Base-by-base conservation (phyloP, 1,139 yeast genomes). In the Blastobotrys petasosporus region DNA sequence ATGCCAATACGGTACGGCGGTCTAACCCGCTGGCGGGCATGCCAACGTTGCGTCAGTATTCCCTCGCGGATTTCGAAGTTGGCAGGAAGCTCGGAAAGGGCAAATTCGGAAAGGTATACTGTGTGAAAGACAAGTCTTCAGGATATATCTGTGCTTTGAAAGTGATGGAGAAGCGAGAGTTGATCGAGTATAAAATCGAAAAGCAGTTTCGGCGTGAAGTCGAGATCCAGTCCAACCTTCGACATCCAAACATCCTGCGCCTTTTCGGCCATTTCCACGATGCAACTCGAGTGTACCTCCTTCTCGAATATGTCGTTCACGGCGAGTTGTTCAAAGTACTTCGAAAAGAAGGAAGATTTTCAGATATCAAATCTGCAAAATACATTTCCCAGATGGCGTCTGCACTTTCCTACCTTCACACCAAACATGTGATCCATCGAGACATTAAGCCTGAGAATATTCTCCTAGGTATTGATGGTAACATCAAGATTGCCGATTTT, bases 391-490 rank as follows among this genome's bases (percentile, higher is more conserved):
- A 92, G 63, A 83, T 88, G 66, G 82, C 97, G 1, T 74, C 75
- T 44, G 95, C 96, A 0, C 71, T 92, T 46, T 64, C 71, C 11
- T 85, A 87, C 60, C 69, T 92, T 55, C 97, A 90, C 66, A 69
- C 76, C 38, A 83, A 82, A 57, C 78, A 82, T 54, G 81, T 90
- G 39, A 85, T 92, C 31, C 98, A 92, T 61, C 74, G 98, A 50
- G 98, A 90, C 62, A 77, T 90, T 53, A 90, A 90, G 62, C 97
- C 97, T 0, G 97, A 90, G 61, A 90, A 90, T 57, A 83, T 90
- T 43, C 67, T 90, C 44, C 68, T 90, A 8, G 85, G 87, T 5
- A 74, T 80, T 46, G 78, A 85, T 59, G 85, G 87, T 55, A 73
- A 74, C 32, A 73, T 90, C 43, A 88, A 87, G 60, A 74, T 92